Percentiles rank a stretch among this genome's conserved stretches.
Conservation (phyloP, 1,284 basidiomycete species). For the Phellopilus nigrolimitatus region DNA sequence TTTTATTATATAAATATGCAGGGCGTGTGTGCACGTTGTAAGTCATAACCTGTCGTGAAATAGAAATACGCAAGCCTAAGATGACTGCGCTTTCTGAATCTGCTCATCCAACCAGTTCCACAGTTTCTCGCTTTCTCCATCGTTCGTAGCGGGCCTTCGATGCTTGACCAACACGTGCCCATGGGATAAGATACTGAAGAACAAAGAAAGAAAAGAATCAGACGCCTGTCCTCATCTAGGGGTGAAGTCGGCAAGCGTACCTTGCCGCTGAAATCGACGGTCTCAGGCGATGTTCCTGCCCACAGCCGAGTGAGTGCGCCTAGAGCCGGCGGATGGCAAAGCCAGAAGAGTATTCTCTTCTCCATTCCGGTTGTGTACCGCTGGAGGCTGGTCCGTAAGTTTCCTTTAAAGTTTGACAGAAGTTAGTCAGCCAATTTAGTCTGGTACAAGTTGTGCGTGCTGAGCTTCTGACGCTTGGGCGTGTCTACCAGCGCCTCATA, state of each 20-base stretch:
- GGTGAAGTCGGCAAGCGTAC: slow-evolving; percentile 8
- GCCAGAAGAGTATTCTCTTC: not conserved
- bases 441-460: slow-evolving; percentile 35
- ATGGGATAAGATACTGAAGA: slow-evolving; percentile 24
- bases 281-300: slow-evolving; percentile 22
- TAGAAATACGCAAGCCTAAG: not conserved
- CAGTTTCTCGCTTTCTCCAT: slow-evolving; percentile 19
- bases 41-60: not conserved
- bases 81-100: not conserved
- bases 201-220: not conserved
- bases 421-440: slow-evolving; percentile 36
- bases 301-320: slow-evolving; percentile 24
- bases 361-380: not conserved
- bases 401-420: not conserved
- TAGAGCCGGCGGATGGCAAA: not conserved
- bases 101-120: slow-evolving; percentile 26
- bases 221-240: not conserved
- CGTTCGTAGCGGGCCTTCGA: slow-evolving; percentile 7
- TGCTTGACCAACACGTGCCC: slow-evolving; percentile 21
- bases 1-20: not conserved
- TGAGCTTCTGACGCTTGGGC: slow-evolving; percentile 27
- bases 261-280: slow-evolving; percentile 20
- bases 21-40: not conserved
- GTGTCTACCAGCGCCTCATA: slow-evolving; percentile 30
- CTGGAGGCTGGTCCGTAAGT: slow-evolving; percentile 2